Evolutionary conservation across 495 filamentous ascomycete genomes (phyloP).

Genomic region (Aspergillus avenaceus): DNA sequence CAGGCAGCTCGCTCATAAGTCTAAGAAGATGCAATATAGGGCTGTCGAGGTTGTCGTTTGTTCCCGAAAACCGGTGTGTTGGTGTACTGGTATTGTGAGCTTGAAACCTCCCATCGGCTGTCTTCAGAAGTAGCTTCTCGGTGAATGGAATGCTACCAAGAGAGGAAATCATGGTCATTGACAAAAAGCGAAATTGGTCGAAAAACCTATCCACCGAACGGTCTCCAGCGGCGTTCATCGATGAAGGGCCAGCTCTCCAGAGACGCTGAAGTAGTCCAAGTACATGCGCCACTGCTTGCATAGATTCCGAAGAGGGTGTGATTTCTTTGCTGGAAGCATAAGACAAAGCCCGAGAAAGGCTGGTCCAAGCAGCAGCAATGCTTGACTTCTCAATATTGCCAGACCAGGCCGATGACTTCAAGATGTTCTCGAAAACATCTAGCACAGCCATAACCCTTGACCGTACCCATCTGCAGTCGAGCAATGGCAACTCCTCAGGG

Average conservation of each 20-base stretch:
- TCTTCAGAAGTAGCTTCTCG: conserved; percentile 59
- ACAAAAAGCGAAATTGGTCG: conserved; percentile 54
- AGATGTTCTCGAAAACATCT: conserved; percentile 56
- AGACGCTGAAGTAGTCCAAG: conserved; percentile 62
- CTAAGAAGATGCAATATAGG: conserved; percentile 42
- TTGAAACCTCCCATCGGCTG: conserved; percentile 38
- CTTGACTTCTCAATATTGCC: conserved; percentile 36
- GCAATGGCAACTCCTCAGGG: conserved; percentile 66
- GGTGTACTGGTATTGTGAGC: conserved; percentile 49
- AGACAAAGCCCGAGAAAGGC: conserved; percentile 63
- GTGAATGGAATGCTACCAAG: conserved; percentile 75
- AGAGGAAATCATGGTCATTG: conserved; percentile 56
- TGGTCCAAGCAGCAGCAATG: conserved; percentile 61
- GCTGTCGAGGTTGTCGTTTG: conserved; percentile 25
- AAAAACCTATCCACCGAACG: conserved; percentile 46
- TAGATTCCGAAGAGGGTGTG: conserved; percentile 78
- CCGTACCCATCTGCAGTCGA: conserved; percentile 88
- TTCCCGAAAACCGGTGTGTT: conserved; percentile 26
- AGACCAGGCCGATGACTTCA: conserved; percentile 53
- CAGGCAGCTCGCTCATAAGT: conserved; percentile 21
- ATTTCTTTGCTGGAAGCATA: conserved; percentile 85
- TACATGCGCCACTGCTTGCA: conserved; percentile 68
- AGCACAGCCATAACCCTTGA: conserved; percentile 60
- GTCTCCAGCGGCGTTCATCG: conserved; percentile 31
- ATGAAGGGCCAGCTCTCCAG: conserved; percentile 50